Evolutionary conservation across 2,329 filamentous ascomycete species (phyloP).

Genomic region (Pseudodiploospora longispora): DNA sequence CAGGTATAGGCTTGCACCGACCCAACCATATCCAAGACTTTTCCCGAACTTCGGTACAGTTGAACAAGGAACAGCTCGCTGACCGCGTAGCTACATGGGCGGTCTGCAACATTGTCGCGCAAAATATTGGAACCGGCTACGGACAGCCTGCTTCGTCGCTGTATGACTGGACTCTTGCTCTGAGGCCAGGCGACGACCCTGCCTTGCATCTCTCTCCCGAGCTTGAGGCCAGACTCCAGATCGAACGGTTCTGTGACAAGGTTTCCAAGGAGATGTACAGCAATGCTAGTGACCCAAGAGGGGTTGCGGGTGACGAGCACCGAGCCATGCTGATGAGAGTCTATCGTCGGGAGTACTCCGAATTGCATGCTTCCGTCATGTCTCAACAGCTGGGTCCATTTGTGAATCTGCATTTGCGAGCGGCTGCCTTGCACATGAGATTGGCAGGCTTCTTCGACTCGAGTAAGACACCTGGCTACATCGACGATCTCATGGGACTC

Average conservation of each 20-base stretch:
- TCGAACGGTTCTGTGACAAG: slow-evolving; percentile 69
- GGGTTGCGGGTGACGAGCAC: slow-evolving; percentile 59
- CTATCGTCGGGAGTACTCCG: slow-evolving; percentile 56
- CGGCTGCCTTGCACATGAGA: slow-evolving; percentile 66
- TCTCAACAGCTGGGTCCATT: slow-evolving; percentile 51
- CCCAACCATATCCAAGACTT: slow-evolving; percentile 80
- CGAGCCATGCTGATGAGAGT: slow-evolving; percentile 59
- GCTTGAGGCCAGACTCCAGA: slow-evolving; percentile 59
- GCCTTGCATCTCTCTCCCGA: slow-evolving; percentile 52
- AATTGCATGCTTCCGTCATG: slow-evolving; percentile 53
- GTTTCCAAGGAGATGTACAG: slow-evolving; percentile 74
- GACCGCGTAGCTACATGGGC: slow-evolving; percentile 77
- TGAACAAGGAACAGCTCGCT: slow-evolving; percentile 71
- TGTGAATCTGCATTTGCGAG: slow-evolving; percentile 59
- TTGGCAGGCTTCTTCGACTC: slow-evolving; percentile 77
- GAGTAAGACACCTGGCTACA: slow-evolving; percentile 61
- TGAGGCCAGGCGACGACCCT: slow-evolving; percentile 50
- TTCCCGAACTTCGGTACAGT: slow-evolving; percentile 63
- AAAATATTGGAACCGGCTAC: slow-evolving; percentile 74
- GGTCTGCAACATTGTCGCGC: slow-evolving; percentile 76
- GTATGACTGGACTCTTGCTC: slow-evolving; percentile 66
- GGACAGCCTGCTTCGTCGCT: slow-evolving; percentile 72
- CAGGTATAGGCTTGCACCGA: slow-evolving; percentile 73
- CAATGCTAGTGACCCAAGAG: slow-evolving; percentile 64
- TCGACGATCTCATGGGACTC: slow-evolving; percentile 66